Conservation (phyloP, 306 rosid genomes). For the Spatholobus suberectus region DNA sequence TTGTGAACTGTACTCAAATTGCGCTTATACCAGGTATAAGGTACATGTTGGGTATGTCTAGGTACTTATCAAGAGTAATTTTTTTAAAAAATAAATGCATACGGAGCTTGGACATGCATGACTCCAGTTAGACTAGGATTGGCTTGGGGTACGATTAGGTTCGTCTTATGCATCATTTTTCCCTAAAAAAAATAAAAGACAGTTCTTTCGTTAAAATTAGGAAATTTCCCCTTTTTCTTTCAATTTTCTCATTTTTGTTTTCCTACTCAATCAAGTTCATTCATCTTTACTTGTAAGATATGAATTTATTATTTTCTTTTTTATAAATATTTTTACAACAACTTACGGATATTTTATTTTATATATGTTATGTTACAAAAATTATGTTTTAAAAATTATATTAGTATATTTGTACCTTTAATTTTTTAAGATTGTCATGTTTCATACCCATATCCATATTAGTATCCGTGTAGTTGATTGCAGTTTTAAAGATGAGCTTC, state of each 20-base stretch:
- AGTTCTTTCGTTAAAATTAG: background rate
- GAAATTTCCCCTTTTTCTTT: background rate
- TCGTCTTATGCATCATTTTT: background rate
- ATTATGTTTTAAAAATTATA: too few relatives aligned
- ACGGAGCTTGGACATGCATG: background rate
- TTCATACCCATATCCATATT: too few relatives aligned
- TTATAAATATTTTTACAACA: background rate
- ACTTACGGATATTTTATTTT: background rate
- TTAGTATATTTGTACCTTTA: background rate
- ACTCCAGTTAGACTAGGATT: background rate
- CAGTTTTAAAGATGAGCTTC: too few relatives aligned
- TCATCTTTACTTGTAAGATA: background rate
- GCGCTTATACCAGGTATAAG: background rate
- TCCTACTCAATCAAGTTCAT: too few relatives aligned
- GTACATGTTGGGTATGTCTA: background rate
- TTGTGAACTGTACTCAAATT: too few relatives aligned
- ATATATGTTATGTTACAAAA: background rate
- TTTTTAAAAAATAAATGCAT: background rate
- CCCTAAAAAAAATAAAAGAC: background rate
- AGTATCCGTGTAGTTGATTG: too few relatives aligned
- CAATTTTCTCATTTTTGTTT: too few relatives aligned
- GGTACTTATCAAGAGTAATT: background rate
- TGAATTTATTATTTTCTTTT: too few relatives aligned
- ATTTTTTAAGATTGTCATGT: too few relatives aligned
- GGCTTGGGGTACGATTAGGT: background rate